Evolutionary conservation across 495 filamentous ascomycete genomes (phyloP).

Genomic region (Tirmania nivea): DNA sequence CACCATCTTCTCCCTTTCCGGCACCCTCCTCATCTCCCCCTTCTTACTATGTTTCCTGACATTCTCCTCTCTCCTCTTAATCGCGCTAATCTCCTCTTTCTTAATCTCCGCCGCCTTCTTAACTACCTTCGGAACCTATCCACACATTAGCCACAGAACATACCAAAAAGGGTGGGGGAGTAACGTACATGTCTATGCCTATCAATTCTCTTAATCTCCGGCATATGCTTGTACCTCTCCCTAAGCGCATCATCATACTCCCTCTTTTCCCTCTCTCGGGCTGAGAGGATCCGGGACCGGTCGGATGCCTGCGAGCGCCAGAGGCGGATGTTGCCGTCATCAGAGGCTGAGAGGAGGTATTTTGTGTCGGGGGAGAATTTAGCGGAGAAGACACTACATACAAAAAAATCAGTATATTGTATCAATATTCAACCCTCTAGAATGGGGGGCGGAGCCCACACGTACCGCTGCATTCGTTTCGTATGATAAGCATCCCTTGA

Average conservation of each 20-base stretch:
- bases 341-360: slow-evolving; percentile 66
- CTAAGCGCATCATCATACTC: slow-evolving; percentile 77
- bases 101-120: slow-evolving; percentile 99
- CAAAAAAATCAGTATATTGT: too few relatives aligned
- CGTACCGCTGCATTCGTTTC: slow-evolving; percentile 62
- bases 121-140: slow-evolving; percentile 46
- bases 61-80: slow-evolving; percentile 85
- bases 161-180: too few relatives aligned
- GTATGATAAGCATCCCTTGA: slow-evolving; percentile 92
- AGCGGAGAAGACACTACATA: slow-evolving; percentile 48
- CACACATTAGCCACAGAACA: too few relatives aligned
- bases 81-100: slow-evolving; percentile 59
- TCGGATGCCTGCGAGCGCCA: slow-evolving; percentile 81
- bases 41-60: slow-evolving; percentile 77
- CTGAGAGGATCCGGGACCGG: slow-evolving; percentile 64
- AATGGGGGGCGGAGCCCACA: too few relatives aligned
- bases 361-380: slow-evolving; percentile 72
- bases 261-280: slow-evolving; percentile 60
- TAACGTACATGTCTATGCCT: slow-evolving; percentile 55
- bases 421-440: slow-evolving; percentile 13
- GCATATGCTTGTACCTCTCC: slow-evolving; percentile 81
- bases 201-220: slow-evolving; percentile 75
- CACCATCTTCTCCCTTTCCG: slow-evolving; percentile 86
- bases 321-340: slow-evolving; percentile 83
- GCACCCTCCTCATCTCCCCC: slow-evolving; percentile 38